These are phyloP conservation scores for Acacia confusa DNA, from an alignment of 306 rosid genomes.

Conservation along the genomic window DNA sequence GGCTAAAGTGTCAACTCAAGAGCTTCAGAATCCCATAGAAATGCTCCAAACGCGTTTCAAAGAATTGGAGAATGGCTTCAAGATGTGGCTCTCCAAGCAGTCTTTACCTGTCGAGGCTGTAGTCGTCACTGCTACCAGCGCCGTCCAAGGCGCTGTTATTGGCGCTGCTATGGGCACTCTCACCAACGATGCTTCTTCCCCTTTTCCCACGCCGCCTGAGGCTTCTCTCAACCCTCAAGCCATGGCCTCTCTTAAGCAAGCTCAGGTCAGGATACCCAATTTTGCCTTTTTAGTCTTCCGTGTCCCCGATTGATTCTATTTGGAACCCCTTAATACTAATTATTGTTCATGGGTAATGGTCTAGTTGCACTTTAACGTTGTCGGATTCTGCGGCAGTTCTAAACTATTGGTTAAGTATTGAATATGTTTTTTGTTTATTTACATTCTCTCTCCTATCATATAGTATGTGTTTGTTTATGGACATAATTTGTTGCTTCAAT, in stretches of 20 bases:
- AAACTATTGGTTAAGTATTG: not conserved
- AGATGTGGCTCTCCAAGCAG: conserved; percentile 74
- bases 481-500: not conserved
- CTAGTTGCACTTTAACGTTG: not conserved
- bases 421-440: not conserved
- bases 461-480: not conserved
- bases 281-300: not conserved
- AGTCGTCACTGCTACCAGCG: conserved; percentile 84
- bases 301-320: not conserved
- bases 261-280: conserved; percentile 61
- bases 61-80: conserved; percentile 62
- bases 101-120: conserved; percentile 84
- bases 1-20: conserved; percentile 43
- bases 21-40: conserved; percentile 75
- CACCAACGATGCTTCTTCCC: conserved; percentile 61
- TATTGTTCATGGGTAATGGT: not conserved
- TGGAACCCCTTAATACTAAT: not conserved
- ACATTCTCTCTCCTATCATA: not conserved
- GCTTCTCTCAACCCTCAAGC: conserved; percentile 81
- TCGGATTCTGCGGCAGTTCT: not conserved
- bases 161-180: conserved; percentile 92
- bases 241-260: conserved; percentile 91
- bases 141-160: conserved; percentile 90
- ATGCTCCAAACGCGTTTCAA: conserved; percentile 69
- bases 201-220: conserved; percentile 67